phyloP scores from a whole-genome alignment of 2,329 filamentous ascomycete species.

The Paecilomyces sp. region DNA sequence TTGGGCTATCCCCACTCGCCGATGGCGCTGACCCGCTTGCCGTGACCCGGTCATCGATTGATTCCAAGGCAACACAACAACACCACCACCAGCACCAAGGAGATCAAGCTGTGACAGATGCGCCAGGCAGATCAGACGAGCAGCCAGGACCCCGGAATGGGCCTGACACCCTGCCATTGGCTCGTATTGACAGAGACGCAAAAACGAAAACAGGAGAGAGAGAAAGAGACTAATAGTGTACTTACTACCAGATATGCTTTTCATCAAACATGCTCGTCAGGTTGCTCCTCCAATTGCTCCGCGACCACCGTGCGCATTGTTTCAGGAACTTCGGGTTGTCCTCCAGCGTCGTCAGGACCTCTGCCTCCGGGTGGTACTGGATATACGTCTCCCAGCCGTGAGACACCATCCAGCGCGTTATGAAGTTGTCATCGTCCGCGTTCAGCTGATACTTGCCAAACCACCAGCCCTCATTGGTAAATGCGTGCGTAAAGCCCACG shows the following conservation, averaged over 20 bases:
- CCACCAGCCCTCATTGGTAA: constrained; percentile 85
- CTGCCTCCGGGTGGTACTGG: constrained; percentile 85
- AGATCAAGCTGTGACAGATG: constrained; percentile 1
- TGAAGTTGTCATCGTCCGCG: constrained; percentile 96
- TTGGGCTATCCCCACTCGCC: constrained; percentile 4
- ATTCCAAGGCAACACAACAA: not conserved
- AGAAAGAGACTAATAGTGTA: constrained; percentile 18
- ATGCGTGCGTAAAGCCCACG: constrained; percentile 76
- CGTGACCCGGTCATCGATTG: not conserved
- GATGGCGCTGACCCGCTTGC: constrained; percentile 4
- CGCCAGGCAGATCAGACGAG: not conserved
- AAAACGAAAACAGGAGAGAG: constrained; percentile 9
- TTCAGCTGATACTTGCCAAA: constrained; percentile 76
- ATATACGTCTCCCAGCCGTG: constrained; percentile 92
- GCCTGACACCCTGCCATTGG: not conserved
- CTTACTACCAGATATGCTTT: constrained; percentile 80
- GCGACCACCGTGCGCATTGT: constrained; percentile 89
- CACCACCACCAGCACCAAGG: not conserved
- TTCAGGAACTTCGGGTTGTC: constrained; percentile 83
- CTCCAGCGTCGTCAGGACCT: constrained; percentile 88
- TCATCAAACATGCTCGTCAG: constrained; percentile 82
- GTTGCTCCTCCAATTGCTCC: constrained; percentile 97
- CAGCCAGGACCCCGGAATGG: not conserved
- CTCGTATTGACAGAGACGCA: not conserved
- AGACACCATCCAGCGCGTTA: constrained; percentile 89